These are phyloP conservation scores for Colletotrichum australisinense DNA, from an alignment of 2,329 filamentous ascomycete species.

Conservation along the genomic window DNA sequence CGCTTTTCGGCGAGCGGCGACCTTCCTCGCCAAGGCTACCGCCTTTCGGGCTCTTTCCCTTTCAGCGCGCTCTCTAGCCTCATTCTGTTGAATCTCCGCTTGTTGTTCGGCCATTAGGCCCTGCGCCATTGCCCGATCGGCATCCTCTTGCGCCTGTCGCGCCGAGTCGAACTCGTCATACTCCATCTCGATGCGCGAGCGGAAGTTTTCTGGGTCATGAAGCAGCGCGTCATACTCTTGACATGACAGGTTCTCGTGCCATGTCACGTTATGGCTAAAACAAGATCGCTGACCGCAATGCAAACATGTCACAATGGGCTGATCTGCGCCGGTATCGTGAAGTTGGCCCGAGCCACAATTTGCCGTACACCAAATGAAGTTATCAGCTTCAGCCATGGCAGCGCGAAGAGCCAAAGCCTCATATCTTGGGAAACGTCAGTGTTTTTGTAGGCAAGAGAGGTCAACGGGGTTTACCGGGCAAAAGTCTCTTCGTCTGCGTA, in stretches of 20 bases:
- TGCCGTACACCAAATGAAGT: slow-evolving; percentile 66
- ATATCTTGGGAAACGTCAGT: slow-evolving; percentile 45
- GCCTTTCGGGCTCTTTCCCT: slow-evolving; percentile 42
- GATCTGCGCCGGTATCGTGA: slow-evolving; percentile 52
- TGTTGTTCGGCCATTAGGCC: slow-evolving; percentile 46
- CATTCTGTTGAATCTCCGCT: slow-evolving; percentile 39
- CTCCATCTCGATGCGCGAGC: slow-evolving; percentile 50
- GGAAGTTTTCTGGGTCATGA: slow-evolving; percentile 52
- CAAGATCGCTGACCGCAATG: slow-evolving; percentile 54
- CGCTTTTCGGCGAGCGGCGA: slow-evolving; percentile 38
- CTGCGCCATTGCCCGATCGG: slow-evolving; percentile 51
- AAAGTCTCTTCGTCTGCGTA: slow-evolving; percentile 58
- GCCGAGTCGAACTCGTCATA: slow-evolving; percentile 56
- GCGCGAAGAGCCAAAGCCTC: slow-evolving; percentile 55
- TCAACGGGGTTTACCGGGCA: slow-evolving; percentile 45
- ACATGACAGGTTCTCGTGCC: slow-evolving; percentile 56
- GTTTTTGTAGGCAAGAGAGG: background rate
- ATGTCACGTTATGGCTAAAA: slow-evolving; percentile 53
- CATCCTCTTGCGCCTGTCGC: slow-evolving; percentile 59
- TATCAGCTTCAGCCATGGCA: slow-evolving; percentile 53
- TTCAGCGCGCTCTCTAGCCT: slow-evolving; percentile 39
- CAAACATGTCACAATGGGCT: slow-evolving; percentile 55
- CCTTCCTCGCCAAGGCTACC: slow-evolving; percentile 36
- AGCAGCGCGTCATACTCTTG: slow-evolving; percentile 54
- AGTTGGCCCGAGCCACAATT: slow-evolving; percentile 64